Evolutionary conservation across 352 stramenopile species (phyloP).

Genomic region (Pythium phragmitis): DNA sequence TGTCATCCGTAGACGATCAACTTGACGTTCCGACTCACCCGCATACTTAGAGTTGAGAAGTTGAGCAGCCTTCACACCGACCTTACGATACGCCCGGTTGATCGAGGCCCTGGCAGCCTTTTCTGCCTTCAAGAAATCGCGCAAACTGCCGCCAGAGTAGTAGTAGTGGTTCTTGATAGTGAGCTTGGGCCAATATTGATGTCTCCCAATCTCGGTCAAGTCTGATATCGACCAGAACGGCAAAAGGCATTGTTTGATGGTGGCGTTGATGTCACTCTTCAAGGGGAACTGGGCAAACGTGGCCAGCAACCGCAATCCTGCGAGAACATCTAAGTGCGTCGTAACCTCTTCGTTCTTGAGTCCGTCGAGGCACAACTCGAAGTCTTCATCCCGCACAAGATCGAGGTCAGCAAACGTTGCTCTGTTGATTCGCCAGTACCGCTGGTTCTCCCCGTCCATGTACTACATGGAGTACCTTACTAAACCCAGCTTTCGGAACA

Average conservation of each 20-base stretch:
- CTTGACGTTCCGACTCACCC: too few relatives aligned
- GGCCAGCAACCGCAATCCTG: slow-evolving; percentile 27
- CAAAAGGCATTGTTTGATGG: too few relatives aligned
- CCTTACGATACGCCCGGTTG: too few relatives aligned
- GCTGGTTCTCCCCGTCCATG: slow-evolving; percentile 23
- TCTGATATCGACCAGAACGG: slow-evolving; percentile 31
- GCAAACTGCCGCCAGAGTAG: slow-evolving; percentile 29
- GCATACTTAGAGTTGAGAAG: too few relatives aligned
- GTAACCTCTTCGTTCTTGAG: neutral
- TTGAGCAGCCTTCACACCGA: too few relatives aligned
- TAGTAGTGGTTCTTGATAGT: slow-evolving; percentile 29
- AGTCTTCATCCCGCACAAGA: neutral
- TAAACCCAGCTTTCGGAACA: slow-evolving; percentile 37
- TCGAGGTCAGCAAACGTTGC: slow-evolving; percentile 25
- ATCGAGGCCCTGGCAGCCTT: too few relatives aligned
- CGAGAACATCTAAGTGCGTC: slow-evolving; percentile 10
- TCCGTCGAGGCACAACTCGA: neutral
- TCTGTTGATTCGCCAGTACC: slow-evolving; percentile 28
- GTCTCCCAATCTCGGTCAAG: slow-evolving; percentile 28
- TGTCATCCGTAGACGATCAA: too few relatives aligned
- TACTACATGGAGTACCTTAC: slow-evolving; percentile 32
- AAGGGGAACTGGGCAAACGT: slow-evolving; percentile 25
- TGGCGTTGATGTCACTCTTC: too few relatives aligned
- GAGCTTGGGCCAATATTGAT: slow-evolving; percentile 17
- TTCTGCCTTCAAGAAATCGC: slow-evolving; percentile 31